A percentile compares a stretch with the other conserved stretches of the same genome.
phyloP scores from a whole-genome alignment of 495 filamentous ascomycete species.

The Neurospora sp. region DNA sequence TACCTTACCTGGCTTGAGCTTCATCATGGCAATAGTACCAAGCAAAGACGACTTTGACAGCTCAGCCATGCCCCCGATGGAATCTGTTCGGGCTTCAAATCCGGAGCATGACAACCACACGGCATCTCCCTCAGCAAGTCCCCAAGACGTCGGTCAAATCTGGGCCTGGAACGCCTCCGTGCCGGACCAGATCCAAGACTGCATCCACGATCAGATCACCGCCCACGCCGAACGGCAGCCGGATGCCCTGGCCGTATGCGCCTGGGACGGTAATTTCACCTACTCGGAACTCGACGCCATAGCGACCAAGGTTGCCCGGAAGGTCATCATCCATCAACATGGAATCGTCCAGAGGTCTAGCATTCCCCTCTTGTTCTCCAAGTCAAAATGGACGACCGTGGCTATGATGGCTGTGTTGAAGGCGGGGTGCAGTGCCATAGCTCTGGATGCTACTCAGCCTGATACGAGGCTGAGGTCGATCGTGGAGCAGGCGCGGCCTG shows the following conservation, averaged over 20 bases:
- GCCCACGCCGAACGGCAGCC: slow-evolving; percentile 7
- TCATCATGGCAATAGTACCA: neutral
- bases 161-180: slow-evolving; percentile 10
- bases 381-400: slow-evolving; percentile 46
- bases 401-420: slow-evolving; percentile 46
- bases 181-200: slow-evolving; percentile 9
- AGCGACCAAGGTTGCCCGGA: slow-evolving; percentile 33
- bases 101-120: neutral
- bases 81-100: neutral
- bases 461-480: slow-evolving; percentile 31
- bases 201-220: slow-evolving; percentile 20
- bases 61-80: neutral
- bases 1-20: neutral
- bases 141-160: slow-evolving; percentile 2
- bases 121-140: neutral
- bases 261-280: slow-evolving; percentile 48
- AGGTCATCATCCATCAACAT: slow-evolving; percentile 21
- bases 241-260: slow-evolving; percentile 14
- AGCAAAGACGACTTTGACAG: neutral
- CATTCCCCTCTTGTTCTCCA: slow-evolving; percentile 48
- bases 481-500: neutral
- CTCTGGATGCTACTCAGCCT: slow-evolving; percentile 47
- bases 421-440: slow-evolving; percentile 48
- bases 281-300: slow-evolving; percentile 39
- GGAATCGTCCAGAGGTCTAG: slow-evolving; percentile 42